Percentiles rank a stretch among this genome's conserved stretches.
phyloP scores from a whole-genome alignment of 495 filamentous ascomycete species.

The Saxispiralis lemnorum region DNA sequence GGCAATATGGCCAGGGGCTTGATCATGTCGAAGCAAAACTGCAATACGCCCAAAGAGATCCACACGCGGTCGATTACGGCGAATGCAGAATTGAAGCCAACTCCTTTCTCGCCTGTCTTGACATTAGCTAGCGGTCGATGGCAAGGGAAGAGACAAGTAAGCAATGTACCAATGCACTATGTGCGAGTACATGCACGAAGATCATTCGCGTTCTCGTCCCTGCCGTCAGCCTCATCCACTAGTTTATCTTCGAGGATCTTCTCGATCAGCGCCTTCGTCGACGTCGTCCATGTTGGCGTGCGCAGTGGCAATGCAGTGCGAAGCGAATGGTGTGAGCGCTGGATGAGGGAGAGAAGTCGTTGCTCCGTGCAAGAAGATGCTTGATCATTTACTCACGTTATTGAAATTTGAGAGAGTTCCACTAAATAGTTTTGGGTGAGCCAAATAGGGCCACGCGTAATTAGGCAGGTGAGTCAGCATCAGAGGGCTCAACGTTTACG shows the following conservation, averaged over 20 bases:
- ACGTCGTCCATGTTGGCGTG: conserved; percentile 5
- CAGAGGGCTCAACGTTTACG: no score
- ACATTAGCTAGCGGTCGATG: no score
- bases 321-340: background rate
- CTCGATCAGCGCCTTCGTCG: background rate
- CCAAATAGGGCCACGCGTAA: no score
- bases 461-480: no score
- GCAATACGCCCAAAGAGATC: conserved; percentile 7
- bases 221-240: background rate
- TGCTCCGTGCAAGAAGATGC: no score
- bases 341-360: no score
- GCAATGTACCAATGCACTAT: no score
- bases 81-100: conserved; percentile 18
- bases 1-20: conserved; percentile 8
- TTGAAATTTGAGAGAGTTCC: no score
- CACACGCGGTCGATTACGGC: conserved; percentile 9
- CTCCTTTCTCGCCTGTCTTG: conserved; percentile 11
- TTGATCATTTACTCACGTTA: no score
- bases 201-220: conserved; percentile 6
- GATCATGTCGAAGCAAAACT: conserved; percentile 11
- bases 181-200: conserved; percentile 5
- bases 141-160: no score
- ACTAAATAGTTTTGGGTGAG: no score
- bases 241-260: conserved; percentile 1
- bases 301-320: background rate